Conservation (phyloP, 2,329 filamentous ascomycete species). For the Rosellinia necatrix region DNA sequence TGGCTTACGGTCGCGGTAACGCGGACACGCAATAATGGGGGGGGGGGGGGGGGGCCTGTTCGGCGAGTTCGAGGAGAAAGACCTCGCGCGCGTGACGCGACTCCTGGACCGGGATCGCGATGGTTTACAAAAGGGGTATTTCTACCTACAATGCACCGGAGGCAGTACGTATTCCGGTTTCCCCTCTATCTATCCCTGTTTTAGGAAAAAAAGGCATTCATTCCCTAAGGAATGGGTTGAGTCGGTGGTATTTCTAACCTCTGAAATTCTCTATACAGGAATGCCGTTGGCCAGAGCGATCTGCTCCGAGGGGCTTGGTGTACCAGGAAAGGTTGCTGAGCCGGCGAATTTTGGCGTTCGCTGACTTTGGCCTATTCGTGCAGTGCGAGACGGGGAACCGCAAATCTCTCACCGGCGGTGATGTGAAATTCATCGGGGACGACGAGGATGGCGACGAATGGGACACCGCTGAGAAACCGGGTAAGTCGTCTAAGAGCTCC, state of each 20-base stretch:
- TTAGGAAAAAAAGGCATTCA: too few relatives aligned
- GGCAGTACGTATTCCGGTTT: slow-evolving; percentile 3
- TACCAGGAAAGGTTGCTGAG: slow-evolving; percentile 23
- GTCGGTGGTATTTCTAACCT: neutral
- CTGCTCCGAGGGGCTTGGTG: slow-evolving; percentile 21
- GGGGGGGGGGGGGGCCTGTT: too few relatives aligned
- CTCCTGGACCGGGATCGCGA: slow-evolving; percentile 1
- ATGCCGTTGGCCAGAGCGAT: slow-evolving; percentile 3
- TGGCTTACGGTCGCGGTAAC: slow-evolving; percentile 19
- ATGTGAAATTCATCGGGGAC: neutral
- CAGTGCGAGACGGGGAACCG: slow-evolving; percentile 9
- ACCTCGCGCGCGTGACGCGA: slow-evolving; percentile 1
- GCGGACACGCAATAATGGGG: neutral
- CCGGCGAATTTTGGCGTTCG: slow-evolving; percentile 16
- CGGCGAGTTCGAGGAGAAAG: slow-evolving; percentile 1
- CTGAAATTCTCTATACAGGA: slow-evolving; percentile 2
- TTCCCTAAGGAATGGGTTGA: too few relatives aligned
- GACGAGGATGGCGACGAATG: slow-evolving; percentile 7
- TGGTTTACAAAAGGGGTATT: slow-evolving; percentile 15
- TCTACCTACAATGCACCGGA: slow-evolving; percentile 11
- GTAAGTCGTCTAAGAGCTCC: slow-evolving; percentile 16
- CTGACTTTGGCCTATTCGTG: slow-evolving; percentile 11
- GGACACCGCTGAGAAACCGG: neutral
- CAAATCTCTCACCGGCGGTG: neutral
- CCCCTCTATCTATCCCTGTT: too few relatives aligned